A percentile compares a stretch with the other conserved stretches of the same genome.
Conservation (phyloP, 192 early-diverging fungal species). For the Umbelopsis vinacea region DNA sequence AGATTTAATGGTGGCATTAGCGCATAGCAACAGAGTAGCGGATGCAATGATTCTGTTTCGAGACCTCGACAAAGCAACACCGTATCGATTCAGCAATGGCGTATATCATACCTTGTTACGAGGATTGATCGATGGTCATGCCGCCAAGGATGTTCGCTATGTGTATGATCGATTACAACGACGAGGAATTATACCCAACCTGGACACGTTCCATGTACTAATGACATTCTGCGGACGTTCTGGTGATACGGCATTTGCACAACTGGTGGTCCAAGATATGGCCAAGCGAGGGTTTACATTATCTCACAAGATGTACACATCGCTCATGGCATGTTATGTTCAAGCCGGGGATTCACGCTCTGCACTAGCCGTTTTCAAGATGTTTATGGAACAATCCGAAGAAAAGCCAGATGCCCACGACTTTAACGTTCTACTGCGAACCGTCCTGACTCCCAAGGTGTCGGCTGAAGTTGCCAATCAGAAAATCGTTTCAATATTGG, state of each 20-base stretch:
- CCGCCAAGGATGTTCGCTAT: slow-evolving; percentile 1
- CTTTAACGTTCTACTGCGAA: slow-evolving; percentile 36
- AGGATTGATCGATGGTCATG: slow-evolving; percentile 1
- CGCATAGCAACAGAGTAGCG: neutral
- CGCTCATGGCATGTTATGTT: slow-evolving; percentile 33
- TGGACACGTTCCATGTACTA: slow-evolving; percentile 19
- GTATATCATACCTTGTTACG: neutral
- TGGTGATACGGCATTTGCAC: slow-evolving; percentile 10
- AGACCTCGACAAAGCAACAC: slow-evolving; percentile 2
- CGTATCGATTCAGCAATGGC: slow-evolving; percentile 4
- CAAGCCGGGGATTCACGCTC: neutral
- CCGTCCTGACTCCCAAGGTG: neutral
- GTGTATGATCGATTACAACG: slow-evolving; percentile 14
- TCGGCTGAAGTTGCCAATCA: slow-evolving; percentile 1
- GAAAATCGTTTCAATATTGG: slow-evolving; percentile 32
- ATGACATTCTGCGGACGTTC: slow-evolving; percentile 21
- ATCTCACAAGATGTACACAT: slow-evolving; percentile 29
- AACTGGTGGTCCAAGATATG: slow-evolving; percentile 8
- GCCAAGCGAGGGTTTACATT: neutral
- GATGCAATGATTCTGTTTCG: slow-evolving; percentile 1
- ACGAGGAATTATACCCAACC: slow-evolving; percentile 22
- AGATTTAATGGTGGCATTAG: slow-evolving; percentile 13
- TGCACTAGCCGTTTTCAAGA: slow-evolving; percentile 27
- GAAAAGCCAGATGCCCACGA: slow-evolving; percentile 35
- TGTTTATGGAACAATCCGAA: slow-evolving; percentile 8